phyloP scores from a whole-genome alignment of 2,329 filamentous ascomycete species.

The Penicillium sp. region DNA sequence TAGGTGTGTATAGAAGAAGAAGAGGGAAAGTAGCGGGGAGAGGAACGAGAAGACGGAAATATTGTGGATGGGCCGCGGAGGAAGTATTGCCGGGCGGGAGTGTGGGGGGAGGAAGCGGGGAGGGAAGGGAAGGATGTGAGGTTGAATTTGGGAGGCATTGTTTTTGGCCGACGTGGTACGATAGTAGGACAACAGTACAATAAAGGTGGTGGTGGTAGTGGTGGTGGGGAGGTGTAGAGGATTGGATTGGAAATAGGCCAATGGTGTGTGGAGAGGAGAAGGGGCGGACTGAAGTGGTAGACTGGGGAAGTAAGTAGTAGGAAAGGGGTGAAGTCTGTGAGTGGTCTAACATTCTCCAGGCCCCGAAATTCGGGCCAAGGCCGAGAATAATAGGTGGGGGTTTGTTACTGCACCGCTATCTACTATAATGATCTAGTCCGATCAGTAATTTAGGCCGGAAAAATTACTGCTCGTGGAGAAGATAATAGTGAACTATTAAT shows the following conservation, averaged over 20 bases:
- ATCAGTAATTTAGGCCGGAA: background rate
- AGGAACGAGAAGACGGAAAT: slow-evolving; percentile 6
- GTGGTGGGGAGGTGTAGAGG: background rate
- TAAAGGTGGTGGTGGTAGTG: background rate
- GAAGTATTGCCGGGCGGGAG: slow-evolving; percentile 19
- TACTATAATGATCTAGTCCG: too few species aligned
- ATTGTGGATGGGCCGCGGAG: slow-evolving; percentile 23
- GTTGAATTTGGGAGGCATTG: slow-evolving; percentile 4
- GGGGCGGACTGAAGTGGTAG: background rate
- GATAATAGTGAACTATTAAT: background rate
- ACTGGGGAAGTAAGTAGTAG: too few species aligned
- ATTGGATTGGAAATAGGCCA: background rate
- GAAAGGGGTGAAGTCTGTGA: background rate
- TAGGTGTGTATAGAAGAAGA: background rate
- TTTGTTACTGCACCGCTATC: background rate
- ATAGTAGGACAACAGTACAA: background rate
- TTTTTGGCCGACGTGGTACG: background rate
- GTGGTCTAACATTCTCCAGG: background rate
- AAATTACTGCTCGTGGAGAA: background rate
- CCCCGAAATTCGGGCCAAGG: background rate
- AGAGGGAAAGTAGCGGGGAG: background rate
- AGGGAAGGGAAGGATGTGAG: background rate
- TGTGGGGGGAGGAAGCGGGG: slow-evolving; percentile 32
- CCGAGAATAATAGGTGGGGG: background rate
- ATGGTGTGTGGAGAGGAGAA: background rate